Evolutionary conservation across 2,329 filamentous ascomycete genomes (phyloP).

Genomic region (Fusarium virguliforme): DNA sequence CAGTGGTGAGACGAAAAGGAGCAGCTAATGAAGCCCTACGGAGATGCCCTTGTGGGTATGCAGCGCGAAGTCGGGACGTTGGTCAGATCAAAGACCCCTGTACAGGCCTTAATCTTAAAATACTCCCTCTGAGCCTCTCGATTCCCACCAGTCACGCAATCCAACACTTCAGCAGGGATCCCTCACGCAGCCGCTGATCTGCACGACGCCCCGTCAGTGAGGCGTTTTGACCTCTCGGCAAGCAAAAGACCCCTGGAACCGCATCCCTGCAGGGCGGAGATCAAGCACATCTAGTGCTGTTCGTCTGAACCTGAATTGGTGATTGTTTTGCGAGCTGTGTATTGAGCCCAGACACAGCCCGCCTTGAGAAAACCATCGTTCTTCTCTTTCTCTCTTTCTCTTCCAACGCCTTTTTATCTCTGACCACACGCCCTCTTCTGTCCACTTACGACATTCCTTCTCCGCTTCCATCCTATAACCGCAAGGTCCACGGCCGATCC

Average conservation of each 20-base stretch:
- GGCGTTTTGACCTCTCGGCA: neutral
- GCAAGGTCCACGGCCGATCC: neutral
- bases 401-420: neutral
- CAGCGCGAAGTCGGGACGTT: neutral
- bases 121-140: neutral
- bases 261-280: constrained; percentile 1
- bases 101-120: constrained; percentile 2
- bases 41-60: neutral
- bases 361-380: neutral
- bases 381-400: neutral
- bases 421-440: neutral
- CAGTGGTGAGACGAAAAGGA: neutral
- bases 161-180: neutral
- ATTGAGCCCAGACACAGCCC: neutral
- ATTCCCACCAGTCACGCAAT: neutral
- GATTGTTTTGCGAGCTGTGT: constrained; percentile 5
- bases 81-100: neutral
- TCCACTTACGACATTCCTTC: neutral
- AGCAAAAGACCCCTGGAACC: neutral
- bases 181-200: neutral
- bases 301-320: neutral
- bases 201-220: neutral
- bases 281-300: neutral
- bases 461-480: neutral
- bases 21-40: neutral